phyloP scores from a whole-genome alignment of 257 asterid species.

The Scutellaria minor region DNA sequence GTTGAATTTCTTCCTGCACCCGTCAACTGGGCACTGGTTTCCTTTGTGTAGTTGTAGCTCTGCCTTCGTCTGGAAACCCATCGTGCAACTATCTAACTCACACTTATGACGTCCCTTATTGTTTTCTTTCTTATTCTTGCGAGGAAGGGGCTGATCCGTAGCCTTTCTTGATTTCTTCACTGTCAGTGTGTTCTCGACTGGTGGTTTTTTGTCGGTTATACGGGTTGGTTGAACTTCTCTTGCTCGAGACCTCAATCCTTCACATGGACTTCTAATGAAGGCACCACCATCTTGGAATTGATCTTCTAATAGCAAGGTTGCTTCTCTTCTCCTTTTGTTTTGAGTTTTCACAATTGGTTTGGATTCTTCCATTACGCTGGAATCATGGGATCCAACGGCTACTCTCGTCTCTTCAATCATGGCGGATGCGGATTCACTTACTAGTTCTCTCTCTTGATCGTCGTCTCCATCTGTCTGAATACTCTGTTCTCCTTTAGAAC shows the following conservation, averaged over 20 bases:
- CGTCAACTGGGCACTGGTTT: slow-evolving; percentile 69
- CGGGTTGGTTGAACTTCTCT: slow-evolving; percentile 35
- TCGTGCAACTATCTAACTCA: slow-evolving; percentile 62
- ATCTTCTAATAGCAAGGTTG: slow-evolving; percentile 41
- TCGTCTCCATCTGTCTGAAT: slow-evolving; percentile 34
- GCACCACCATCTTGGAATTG: slow-evolving; percentile 33
- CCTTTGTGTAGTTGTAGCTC: slow-evolving; percentile 68
- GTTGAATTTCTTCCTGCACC: slow-evolving; percentile 80
- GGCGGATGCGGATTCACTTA: slow-evolving; percentile 32
- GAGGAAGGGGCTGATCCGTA: slow-evolving; percentile 31
- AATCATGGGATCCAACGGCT: slow-evolving; percentile 31
- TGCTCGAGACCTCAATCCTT: slow-evolving; percentile 82
- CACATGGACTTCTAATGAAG: slow-evolving; percentile 87
- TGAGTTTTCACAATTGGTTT: slow-evolving; percentile 30
- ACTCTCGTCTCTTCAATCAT: slow-evolving; percentile 34
- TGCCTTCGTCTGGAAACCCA: slow-evolving; percentile 75
- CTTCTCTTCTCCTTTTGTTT: slow-evolving; percentile 67
- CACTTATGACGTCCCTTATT: slow-evolving; percentile 56
- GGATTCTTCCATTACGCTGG: slow-evolving; percentile 29
- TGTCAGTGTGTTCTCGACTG: slow-evolving; percentile 28
- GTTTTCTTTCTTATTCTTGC: slow-evolving; percentile 40
- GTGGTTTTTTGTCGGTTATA: slow-evolving; percentile 33
- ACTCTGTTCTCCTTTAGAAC: slow-evolving; percentile 40
- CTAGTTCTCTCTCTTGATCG: slow-evolving; percentile 34
- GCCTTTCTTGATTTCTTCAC: slow-evolving; percentile 42